These are phyloP conservation scores for Hyaloscypha hepaticicola DNA, from an alignment of 495 filamentous ascomycete genomes.

Conservation along the genomic window DNA sequence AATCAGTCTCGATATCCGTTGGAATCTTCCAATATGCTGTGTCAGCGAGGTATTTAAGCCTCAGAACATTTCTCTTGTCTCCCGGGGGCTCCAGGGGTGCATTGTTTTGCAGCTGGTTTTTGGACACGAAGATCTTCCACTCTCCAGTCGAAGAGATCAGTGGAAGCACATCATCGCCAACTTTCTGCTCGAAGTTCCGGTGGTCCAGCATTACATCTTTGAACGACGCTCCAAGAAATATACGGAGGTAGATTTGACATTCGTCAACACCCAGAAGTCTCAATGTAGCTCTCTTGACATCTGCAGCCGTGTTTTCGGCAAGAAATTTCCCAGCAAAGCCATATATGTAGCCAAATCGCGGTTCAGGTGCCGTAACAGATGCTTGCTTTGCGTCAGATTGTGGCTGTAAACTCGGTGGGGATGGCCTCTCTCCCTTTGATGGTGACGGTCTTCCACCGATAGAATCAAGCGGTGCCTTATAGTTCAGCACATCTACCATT, in stretches of 20 bases:
- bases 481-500: neutral
- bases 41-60: neutral
- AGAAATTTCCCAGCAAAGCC: neutral
- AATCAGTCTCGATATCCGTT: neutral
- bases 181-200: neutral
- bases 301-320: neutral
- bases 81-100: neutral
- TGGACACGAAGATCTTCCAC: slow-evolving; percentile 15
- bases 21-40: slow-evolving; percentile 27
- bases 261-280: neutral
- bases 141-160: neutral
- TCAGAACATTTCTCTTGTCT: neutral
- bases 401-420: neutral
- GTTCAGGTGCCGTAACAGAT: neutral
- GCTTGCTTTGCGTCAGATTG: neutral
- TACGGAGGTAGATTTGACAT: neutral
- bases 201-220: too few species aligned
- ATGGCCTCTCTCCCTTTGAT: neutral
- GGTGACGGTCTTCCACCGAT: too few species aligned
- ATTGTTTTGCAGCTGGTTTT: too few species aligned
- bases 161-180: neutral
- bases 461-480: too few species aligned
- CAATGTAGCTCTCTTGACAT: neutral
- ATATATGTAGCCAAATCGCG: neutral
- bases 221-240: too few species aligned